Conservation (phyloP, 176 grass and related monocot genomes). For the Eragrostis curvula region DNA sequence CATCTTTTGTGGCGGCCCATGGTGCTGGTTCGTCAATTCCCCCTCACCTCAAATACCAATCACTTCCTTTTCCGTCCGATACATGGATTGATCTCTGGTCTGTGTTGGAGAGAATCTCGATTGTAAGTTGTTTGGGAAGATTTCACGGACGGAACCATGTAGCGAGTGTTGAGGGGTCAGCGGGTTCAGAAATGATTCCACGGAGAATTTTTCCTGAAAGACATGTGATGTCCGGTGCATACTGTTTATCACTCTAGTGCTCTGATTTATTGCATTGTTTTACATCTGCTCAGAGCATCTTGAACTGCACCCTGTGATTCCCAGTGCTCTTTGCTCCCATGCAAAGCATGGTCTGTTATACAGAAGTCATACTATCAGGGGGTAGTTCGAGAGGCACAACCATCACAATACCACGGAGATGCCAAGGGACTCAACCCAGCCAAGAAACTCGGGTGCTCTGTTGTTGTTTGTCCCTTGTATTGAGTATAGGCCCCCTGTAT, state of each 20-base stretch:
- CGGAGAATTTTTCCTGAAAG: constrained; percentile 70
- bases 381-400: constrained; percentile 34
- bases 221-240: constrained; percentile 64
- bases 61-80: too few species aligned
- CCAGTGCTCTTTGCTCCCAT: constrained; percentile 47
- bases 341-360: constrained; percentile 54
- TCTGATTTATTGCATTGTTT: constrained; percentile 43
- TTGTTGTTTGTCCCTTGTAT: constrained; percentile 54
- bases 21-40: too few species aligned
- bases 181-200: constrained; percentile 46
- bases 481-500: too few species aligned
- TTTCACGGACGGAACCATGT: constrained; percentile 80
- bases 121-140: constrained; percentile 84
- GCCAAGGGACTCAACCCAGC: constrained; percentile 55
- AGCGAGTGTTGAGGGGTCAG: constrained; percentile 52
- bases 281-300: constrained; percentile 12
- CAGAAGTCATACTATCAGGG: constrained; percentile 36
- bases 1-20: too few species aligned
- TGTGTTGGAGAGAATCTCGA: constrained; percentile 92
- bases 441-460: constrained; percentile 56
- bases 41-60: too few species aligned
- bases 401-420: constrained; percentile 40
- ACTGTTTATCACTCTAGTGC: constrained; percentile 74
- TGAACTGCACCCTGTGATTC: constrained; percentile 28
- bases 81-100: too few species aligned